These are phyloP conservation scores for Luvunga scandens DNA, from an alignment of 345 rosid species.

Conservation along the genomic window DNA sequence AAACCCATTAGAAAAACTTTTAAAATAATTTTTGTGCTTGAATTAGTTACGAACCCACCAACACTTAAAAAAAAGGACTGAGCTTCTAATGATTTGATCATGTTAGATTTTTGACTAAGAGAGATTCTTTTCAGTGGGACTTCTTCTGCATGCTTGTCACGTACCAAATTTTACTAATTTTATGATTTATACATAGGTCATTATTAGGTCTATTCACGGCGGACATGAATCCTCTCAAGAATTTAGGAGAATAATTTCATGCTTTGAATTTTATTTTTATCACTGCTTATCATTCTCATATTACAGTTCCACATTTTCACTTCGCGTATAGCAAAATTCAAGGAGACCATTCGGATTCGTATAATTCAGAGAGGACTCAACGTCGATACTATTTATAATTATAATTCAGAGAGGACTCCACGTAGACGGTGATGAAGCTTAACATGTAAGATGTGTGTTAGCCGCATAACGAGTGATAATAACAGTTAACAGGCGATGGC, in stretches of 20 bases:
- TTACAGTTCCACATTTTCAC: neutral
- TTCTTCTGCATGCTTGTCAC: constrained; percentile 32
- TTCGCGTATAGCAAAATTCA: neutral
- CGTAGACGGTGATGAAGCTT: neutral
- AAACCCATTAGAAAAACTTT: neutral
- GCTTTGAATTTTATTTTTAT: neutral
- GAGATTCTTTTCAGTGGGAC: constrained; percentile 14
- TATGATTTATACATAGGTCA: neutral
- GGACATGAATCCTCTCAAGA: neutral
- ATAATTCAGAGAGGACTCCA: neutral
- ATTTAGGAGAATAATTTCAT: neutral
- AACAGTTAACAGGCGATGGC: neutral
- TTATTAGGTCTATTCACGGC: neutral
- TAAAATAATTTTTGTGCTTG: neutral
- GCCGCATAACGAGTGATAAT: neutral
- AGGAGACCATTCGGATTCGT: neutral
- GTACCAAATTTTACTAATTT: constrained; percentile 9
- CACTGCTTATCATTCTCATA: neutral
- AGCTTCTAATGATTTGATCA: constrained; percentile 35
- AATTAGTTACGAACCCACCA: constrained; percentile 37
- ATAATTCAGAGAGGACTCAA: too few species aligned
- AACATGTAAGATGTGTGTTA: neutral
- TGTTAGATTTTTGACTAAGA: constrained; percentile 29
- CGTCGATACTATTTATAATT: too few species aligned
- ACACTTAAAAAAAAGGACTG: constrained; percentile 4